Base-by-base conservation (phyloP, 2,329 filamentous ascomycete species). In the Fusarium dimerum region DNA sequence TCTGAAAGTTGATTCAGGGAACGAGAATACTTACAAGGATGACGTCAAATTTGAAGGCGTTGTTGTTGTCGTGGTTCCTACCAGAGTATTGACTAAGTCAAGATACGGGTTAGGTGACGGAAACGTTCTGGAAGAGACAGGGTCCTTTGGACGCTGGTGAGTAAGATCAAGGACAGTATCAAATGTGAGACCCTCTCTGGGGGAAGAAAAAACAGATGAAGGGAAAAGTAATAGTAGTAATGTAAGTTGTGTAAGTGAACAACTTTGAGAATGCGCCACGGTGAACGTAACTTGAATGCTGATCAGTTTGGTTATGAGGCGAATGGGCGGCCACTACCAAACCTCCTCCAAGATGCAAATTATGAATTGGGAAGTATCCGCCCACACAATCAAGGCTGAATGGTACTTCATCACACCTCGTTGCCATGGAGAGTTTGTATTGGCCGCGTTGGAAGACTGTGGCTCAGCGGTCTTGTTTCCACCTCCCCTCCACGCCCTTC, bases 391-490 rank as follows among this genome's bases (percentile, higher is more conserved):
- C 13, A 17, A 40, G 32, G 32, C 40, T n/a, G 40, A 40, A 16
- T 3, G 45, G 42, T 52, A 60, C 57, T 58, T 52, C 46, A 29
- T 16, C 41, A 34, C 55, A 50, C 57, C 42, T 52, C 43, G 52
- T 56, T 51, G 45, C 47, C 50, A 47, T 30, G 32, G 30, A 34
- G 55, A 54, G 50, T 50, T 49, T 47, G 42, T 39, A 47, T 36
- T 40, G 56, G 62, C 62, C 61, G 61, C 62, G 62, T 62, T 49
- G 40, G 52, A 52, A 34, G 44, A 44, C 42, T 51, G 66, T 67
- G 64, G 64, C 65, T 66, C 60, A 66, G 64, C 56, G 30, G 30
- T 52, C 48, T 16, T 48, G 34, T 46, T n/a, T n/a, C n/a, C n/a
- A n/a, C n/a, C n/a, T 40, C 43, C 30, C 47, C 49, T 47, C 49